Base-by-base conservation (phyloP, 306 rosid species). In the Abrus precatorius region DNA sequence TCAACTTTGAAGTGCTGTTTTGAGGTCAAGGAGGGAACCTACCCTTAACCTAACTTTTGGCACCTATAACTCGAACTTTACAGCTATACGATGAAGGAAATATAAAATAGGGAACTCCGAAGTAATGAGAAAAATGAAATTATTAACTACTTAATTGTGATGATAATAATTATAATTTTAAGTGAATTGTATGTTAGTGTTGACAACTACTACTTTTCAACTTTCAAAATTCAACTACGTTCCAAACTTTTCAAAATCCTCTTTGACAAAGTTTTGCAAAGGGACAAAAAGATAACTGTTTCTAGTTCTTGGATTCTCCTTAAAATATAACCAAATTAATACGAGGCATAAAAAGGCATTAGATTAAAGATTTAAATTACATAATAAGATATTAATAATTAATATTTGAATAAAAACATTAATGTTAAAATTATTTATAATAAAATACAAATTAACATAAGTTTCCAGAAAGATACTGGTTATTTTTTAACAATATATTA, bases 31-130 rank as follows among this genome's bases (percentile, higher is more conserved):
- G 60, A 38, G 59, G 76, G 20, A 66, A 79, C 70, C 61, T 47
- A 59, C 29, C 49, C 57, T 1, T 69, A 63, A 85, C 90, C 92
- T 78, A 80, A 89, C 83, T 81, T 49, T 70, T 65, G 77, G 54
- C 81, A 69, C 13, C 8, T 5, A 2, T 29, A 60, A 33, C 3
- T 14, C 7, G 4, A 63, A 76, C 72, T 49, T 75, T 76, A 64
- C 73, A 50, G 81, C 81, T 52, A 54, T 20, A 53, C 44, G 2
- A 9, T 2, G 45, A 66, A 65, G 13, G 55, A 56, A 61, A 3
- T 47, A n/a, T n/a, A 5, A 47, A 20, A 12, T 28, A 7, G 3
- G 30, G 4, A 53, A 34, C 49, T 10, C 60, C 3, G 29, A 33
- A 33, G 7, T n/a, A 49, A 63, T 49, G 1, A 36, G 9, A 14